Conservation (phyloP, 441 rosid genomes). For the Euphorbia neoarborescens region DNA sequence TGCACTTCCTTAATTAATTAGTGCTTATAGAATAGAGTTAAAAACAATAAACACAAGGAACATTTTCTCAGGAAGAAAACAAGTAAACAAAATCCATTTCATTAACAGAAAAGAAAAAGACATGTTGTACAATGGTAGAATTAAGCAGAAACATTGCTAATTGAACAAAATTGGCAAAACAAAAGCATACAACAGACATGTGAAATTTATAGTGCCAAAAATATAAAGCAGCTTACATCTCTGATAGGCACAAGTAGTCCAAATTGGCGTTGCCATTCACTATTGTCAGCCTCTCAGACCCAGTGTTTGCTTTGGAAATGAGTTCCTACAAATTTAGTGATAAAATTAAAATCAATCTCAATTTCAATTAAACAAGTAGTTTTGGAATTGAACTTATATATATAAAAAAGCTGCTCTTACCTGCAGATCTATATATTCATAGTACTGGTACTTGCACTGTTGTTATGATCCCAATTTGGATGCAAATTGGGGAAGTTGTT, state of each 20-base stretch:
- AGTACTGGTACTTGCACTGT: conserved; percentile 38
- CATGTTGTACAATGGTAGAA: background rate
- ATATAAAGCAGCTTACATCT: conserved; percentile 21
- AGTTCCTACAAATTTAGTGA: conserved; percentile 34
- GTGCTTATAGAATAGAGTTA: too few species aligned
- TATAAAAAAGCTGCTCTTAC: conserved; percentile 18
- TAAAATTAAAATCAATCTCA: background rate
- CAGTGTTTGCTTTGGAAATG: conserved; percentile 29
- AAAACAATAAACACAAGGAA: background rate
- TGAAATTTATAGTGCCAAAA: background rate
- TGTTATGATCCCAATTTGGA: conserved; percentile 38
- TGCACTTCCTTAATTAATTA: too few species aligned
- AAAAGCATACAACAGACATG: background rate
- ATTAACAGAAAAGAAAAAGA: background rate
- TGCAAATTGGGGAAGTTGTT: conserved; percentile 30
- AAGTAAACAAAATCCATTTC: background rate
- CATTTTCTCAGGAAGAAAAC: background rate
- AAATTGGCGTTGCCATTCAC: too few species aligned
- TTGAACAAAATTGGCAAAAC: background rate
- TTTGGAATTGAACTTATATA: background rate
- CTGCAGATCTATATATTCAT: conserved; percentile 33
- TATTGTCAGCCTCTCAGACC: conserved; percentile 26
- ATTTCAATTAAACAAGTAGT: background rate
- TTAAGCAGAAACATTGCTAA: background rate
- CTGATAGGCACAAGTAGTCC: conserved; percentile 7